Percentiles rank a stretch among this genome's conserved stretches.
These are phyloP conservation scores for Leccinum variabile DNA, from an alignment of 1,284 basidiomycete species.

Conservation along the genomic window DNA sequence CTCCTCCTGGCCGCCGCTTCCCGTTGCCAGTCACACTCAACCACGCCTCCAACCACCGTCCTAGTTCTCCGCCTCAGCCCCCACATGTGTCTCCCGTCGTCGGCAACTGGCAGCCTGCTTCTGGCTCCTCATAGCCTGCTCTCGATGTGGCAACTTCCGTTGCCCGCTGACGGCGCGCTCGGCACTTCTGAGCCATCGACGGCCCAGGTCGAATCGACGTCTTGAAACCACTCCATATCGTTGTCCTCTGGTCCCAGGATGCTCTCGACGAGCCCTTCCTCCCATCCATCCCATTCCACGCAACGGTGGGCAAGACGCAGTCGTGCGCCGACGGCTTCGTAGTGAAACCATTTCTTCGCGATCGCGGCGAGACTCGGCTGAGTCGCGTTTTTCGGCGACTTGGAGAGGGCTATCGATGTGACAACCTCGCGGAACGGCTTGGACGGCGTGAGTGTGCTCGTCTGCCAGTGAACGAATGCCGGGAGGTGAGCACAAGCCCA, in stretches of 20 bases:
- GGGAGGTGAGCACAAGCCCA: conserved; percentile 82
- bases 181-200: conserved; percentile 23
- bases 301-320: too few relatives aligned
- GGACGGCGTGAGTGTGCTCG: conserved; percentile 62
- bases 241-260: conserved; percentile 69
- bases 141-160: background rate
- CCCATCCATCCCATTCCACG: conserved; percentile 82
- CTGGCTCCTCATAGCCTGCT: conserved; percentile 23
- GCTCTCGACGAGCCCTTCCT: conserved; percentile 72
- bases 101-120: conserved; percentile 41
- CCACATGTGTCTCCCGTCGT: conserved; percentile 73
- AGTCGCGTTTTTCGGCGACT: conserved; percentile 19
- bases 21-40: conserved; percentile 38
- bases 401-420: conserved; percentile 35
- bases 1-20: conserved; percentile 14
- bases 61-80: conserved; percentile 72
- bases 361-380: conserved; percentile 37
- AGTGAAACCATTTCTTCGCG: conserved; percentile 69
- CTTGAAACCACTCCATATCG: conserved; percentile 68
- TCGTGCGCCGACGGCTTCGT: conserved; percentile 57
- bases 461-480: conserved; percentile 59
- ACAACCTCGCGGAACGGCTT: conserved; percentile 68
- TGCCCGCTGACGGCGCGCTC: conserved; percentile 15
- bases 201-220: conserved; percentile 34
- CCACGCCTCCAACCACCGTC: conserved; percentile 71